Base-by-base conservation (phyloP, 225 moss, liverwort and hornwort species). In the Pleurozium schreberi region DNA sequence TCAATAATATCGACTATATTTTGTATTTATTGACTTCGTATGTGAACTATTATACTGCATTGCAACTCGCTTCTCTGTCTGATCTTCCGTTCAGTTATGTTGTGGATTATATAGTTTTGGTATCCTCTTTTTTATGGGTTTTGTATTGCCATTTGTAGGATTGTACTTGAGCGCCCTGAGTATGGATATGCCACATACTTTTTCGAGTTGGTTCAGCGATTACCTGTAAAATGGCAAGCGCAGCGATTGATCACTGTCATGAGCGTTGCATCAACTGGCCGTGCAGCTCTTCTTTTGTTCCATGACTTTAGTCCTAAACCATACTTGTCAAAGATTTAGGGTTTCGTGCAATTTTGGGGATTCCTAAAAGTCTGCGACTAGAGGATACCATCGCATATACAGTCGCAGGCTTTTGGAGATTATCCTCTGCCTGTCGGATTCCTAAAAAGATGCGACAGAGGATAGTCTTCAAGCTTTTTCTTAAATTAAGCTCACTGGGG, bases 81-180 rank as follows among this genome's bases (percentile, higher is more conserved):
- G 64, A 60, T 79, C 63, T 53, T 68, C 36, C 36, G 31, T 63
- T 60, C 59, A 38, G 61, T 62, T 63, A 34, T 63, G 42, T 57
- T 76, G 68, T 62, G 78, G 87, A 87, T 82, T 85, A 45, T 69
- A 18, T 77, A 28, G 73, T 43, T 75, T 75, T 84, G 43, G 34
- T 85, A 28, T 49, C 60, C 59, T 60, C 60, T 60, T 58, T 69
- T 80, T 53, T 15, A 52, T 64, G 75, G 78, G 68, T 71, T 53
- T 67, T 80, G 14, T 68, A 30, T 80, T 91, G 82, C 34, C 36
- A 36, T 84, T 70, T 81, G 86, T 85, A 95, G 95, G 90, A 86
- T 95, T 91, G 94, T 95, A 88, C 77, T 95, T 89, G 95, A 95
- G 93, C 94, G 95, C 88, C 95, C 95, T 86, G 95, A 95, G 73